Conservation (phyloP, 2,329 filamentous ascomycete species). For the Colletotrichum sojae region DNA sequence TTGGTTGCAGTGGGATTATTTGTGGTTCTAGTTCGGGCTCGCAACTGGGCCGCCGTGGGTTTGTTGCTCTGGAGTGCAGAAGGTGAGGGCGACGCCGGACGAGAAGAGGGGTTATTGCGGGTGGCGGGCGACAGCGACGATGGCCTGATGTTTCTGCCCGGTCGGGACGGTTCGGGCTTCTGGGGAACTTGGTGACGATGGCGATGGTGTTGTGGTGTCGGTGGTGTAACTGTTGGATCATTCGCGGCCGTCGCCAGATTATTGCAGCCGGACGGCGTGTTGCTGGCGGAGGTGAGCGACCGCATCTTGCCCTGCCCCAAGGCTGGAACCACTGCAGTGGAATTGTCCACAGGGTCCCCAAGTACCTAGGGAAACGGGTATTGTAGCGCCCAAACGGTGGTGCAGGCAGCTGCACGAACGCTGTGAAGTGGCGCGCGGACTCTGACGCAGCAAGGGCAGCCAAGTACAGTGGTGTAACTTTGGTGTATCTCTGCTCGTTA, state of each 20-base stretch:
- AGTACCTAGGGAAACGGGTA: background rate
- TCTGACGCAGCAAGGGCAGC: too few relatives aligned
- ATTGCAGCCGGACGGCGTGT: conserved; percentile 19
- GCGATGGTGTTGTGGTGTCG: conserved; percentile 4
- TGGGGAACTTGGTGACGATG: background rate
- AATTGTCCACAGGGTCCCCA: background rate
- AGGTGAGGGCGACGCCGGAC: conserved; percentile 4
- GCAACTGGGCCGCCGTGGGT: conserved; percentile 26
- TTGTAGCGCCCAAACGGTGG: background rate
- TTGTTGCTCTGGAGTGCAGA: conserved; percentile 16
- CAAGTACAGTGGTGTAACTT: too few relatives aligned
- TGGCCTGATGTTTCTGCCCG: conserved; percentile 37
- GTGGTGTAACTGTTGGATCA: conserved; percentile 15
- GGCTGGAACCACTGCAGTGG: background rate
- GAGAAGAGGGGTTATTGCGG: conserved; percentile 44
- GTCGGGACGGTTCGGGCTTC: conserved; percentile 38
- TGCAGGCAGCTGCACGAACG: conserved; percentile 8
- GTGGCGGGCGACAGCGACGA: conserved; percentile 35
- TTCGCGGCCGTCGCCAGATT: conserved; percentile 1
- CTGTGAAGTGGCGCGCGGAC: too few relatives aligned
- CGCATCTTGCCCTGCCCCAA: conserved; percentile 21
- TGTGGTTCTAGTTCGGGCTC: conserved; percentile 34
- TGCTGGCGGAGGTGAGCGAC: conserved; percentile 23
- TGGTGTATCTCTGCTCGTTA: too few relatives aligned
- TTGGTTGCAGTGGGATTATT: conserved; percentile 31